These are phyloP conservation scores for Geotrichum bryndzae DNA, from an alignment of 1,139 yeast genomes.

Conservation along the genomic window DNA sequence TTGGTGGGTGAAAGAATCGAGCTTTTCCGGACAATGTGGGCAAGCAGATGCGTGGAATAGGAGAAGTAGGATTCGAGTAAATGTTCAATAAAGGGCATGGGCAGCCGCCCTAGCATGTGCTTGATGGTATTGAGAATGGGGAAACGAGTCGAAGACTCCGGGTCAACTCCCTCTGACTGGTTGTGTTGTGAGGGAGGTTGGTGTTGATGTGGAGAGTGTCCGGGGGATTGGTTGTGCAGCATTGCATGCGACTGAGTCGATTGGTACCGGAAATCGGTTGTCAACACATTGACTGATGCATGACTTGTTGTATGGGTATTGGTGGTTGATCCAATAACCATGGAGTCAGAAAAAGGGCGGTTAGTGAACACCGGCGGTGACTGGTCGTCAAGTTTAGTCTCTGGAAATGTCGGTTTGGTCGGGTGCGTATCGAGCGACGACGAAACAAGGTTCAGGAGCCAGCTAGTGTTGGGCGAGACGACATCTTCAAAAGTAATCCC, in stretches of 20 bases:
- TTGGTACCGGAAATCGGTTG: constrained; percentile 1
- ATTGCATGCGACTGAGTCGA: neutral
- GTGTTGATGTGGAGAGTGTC: neutral
- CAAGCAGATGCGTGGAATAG: constrained; percentile 31
- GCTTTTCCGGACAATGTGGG: constrained; percentile 22
- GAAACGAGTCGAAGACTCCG: constrained; percentile 18
- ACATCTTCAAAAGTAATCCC: constrained; percentile 8
- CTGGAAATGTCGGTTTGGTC: neutral
- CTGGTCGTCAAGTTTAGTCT: neutral
- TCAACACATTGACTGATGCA: neutral
- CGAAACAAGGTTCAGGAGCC: constrained; percentile 14
- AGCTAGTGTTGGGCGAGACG: constrained; percentile 14
- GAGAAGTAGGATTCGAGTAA: constrained; percentile 37
- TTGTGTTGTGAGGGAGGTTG: neutral
- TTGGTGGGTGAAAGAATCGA: constrained; percentile 22
- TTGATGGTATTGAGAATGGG: constrained; percentile 30
- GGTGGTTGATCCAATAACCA: neutral
- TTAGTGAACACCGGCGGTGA: neutral
- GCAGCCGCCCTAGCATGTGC: constrained; percentile 28
- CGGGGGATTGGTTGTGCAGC: neutral
- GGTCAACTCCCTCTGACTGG: neutral
- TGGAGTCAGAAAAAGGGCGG: neutral
- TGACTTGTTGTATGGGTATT: neutral
- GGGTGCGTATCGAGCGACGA: constrained; percentile 3
- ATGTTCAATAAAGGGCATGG: constrained; percentile 35